These are phyloP conservation scores for Tricholoma flavovirens DNA, from an alignment of 768 basidiomycete genomes.

Conservation along the genomic window DNA sequence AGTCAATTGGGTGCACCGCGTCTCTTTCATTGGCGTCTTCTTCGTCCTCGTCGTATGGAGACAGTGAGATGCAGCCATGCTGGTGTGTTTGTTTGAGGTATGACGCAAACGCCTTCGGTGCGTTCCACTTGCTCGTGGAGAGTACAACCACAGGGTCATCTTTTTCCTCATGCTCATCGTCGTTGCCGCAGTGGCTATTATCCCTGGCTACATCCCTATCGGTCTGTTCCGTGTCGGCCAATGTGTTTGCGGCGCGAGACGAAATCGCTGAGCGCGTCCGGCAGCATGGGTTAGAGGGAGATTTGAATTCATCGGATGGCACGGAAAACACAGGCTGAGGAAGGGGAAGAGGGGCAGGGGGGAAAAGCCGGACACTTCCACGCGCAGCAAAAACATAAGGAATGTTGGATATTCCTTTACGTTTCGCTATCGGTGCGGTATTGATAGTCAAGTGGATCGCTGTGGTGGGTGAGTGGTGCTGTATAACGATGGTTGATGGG, in stretches of 20 bases:
- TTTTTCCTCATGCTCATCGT: slow-evolving; percentile 20
- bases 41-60: background rate
- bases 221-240: background rate
- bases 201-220: slow-evolving; percentile 9
- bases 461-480: slow-evolving; percentile 50
- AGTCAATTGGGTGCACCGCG: background rate
- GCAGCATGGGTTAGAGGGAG: slow-evolving; percentile 3
- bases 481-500: slow-evolving; percentile 5
- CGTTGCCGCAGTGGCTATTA: slow-evolving; percentile 16
- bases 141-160: slow-evolving; percentile 12
- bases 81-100: slow-evolving; percentile 15
- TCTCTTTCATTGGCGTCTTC: background rate
- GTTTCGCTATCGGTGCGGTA: slow-evolving; percentile 40
- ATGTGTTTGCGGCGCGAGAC: background rate
- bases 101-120: slow-evolving; percentile 13
- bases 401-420: slow-evolving; percentile 54
- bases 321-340: slow-evolving; percentile 17
- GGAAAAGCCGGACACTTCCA: slow-evolving; percentile 36
- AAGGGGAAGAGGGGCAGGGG: slow-evolving; percentile 12
- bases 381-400: slow-evolving; percentile 56
- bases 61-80: slow-evolving; percentile 9
- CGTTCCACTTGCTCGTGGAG: slow-evolving; percentile 10
- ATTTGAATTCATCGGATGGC: slow-evolving; percentile 11
- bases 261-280: background rate
- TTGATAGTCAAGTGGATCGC: slow-evolving; percentile 64